Evolutionary conservation across 495 filamentous ascomycete species (phyloP).

Genomic region (Hypoxylon fuscum): DNA sequence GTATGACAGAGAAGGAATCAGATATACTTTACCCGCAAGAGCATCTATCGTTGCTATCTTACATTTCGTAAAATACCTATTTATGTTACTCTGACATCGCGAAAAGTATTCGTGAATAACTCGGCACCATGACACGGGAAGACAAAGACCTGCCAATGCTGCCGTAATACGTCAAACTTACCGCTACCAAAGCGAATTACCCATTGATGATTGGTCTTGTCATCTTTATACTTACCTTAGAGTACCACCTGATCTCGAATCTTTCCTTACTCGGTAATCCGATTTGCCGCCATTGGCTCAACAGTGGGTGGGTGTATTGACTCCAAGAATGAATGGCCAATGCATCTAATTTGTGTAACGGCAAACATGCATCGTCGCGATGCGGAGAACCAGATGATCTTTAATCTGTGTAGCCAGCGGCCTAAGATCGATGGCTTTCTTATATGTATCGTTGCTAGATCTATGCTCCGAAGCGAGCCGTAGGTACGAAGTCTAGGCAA

Average conservation of each 20-base stretch:
- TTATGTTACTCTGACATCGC: too few relatives aligned
- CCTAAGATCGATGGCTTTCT: neutral
- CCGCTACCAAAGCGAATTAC: neutral
- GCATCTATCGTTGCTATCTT: too few relatives aligned
- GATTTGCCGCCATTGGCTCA: neutral
- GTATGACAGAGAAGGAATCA: too few relatives aligned
- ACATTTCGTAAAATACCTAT: too few relatives aligned
- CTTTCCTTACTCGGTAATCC: constrained; percentile 9
- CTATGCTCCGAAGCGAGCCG: neutral
- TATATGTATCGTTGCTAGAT: neutral
- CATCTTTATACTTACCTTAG: constrained; percentile 1
- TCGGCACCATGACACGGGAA: neutral
- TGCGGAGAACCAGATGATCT: constrained; percentile 23
- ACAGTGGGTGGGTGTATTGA: neutral
- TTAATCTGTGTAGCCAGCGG: neutral
- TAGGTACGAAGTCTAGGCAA: too few relatives aligned
- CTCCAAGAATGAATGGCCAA: constrained; percentile 4
- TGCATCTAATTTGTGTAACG: constrained; percentile 18
- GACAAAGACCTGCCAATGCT: neutral
- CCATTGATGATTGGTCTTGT: neutral
- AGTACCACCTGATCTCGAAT: constrained; percentile 26
- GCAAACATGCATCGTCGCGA: neutral
- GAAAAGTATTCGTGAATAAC: neutral
- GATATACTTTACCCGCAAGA: too few relatives aligned
- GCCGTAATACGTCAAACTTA: neutral